phyloP scores from a whole-genome alignment of 179 eudicot species.

The Heliamphora pulchella region DNA sequence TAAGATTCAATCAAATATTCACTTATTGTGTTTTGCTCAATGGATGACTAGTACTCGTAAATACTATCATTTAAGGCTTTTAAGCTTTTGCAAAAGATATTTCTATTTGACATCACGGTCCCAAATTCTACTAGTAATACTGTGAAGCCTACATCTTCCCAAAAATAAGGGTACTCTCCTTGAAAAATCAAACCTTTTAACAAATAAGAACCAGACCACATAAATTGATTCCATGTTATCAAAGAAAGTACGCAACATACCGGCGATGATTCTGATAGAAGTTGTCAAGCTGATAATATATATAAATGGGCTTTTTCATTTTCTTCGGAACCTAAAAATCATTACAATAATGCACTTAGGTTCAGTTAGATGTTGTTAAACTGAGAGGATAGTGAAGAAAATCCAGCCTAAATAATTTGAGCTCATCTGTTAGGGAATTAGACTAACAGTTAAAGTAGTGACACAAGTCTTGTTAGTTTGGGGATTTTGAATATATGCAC shows the following conservation, averaged over 20 bases:
- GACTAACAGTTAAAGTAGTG: conserved; percentile 36
- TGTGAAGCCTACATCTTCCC: no score
- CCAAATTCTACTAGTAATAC: no score
- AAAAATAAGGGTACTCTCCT: neutral
- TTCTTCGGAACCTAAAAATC: conserved; percentile 40
- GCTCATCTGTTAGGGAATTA: neutral
- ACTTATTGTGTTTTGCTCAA: no score
- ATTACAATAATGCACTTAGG: neutral
- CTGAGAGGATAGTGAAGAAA: neutral
- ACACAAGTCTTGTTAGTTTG: conserved; percentile 45
- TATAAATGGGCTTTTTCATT: conserved; percentile 53
- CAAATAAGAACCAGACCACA: neutral
- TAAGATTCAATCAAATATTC: no score
- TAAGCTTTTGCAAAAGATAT: no score
- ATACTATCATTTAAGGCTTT: no score
- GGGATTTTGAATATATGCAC: conserved; percentile 34
- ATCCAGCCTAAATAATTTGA: neutral
- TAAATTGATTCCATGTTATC: neutral
- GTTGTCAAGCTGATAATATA: conserved; percentile 61
- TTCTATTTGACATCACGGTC: no score
- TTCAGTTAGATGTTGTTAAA: neutral
- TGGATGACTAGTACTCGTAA: no score
- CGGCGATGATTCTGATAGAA: conserved; percentile 76
- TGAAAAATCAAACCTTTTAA: no score
- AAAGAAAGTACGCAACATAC: conserved; percentile 23